Base-by-base conservation (phyloP, 495 filamentous ascomycete genomes). In the Viridothelium virens region DNA sequence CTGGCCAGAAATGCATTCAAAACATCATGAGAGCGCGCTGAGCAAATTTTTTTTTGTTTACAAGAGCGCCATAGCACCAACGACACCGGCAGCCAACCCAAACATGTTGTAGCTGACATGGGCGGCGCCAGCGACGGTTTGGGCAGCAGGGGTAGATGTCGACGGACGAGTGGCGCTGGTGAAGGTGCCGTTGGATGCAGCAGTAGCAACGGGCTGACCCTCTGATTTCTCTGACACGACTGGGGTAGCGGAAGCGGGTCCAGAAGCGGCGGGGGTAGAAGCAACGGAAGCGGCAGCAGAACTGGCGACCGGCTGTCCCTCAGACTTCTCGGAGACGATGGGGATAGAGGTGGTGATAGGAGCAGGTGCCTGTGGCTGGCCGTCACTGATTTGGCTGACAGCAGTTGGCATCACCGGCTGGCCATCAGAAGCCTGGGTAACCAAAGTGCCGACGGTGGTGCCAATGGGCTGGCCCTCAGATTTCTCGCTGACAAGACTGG, bases 231-330 rank as follows among this genome's bases (percentile, higher is more conserved):
- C 53, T 0, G 53, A 59, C 25, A 59, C 53, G 53, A 59, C 14
- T 3, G 53, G 53, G 3, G 53, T 31, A 18, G 53, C 33, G n/a
- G 63, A 65, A 18, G 61, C 50, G 12, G 64, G n/a, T 16, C 18
- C 48, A 41, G 64, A 31, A 36, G 53, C 33, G 18, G 1, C 31
- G 56, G 56, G 12, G 46, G 46, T 12, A 18, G 46, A 50, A 18
- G 18, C 46, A 18, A 50, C 36, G 46, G 46, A 18, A 18, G 12
- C 46, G 56, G 56, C 56, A 46, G 37, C 56, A 38, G 59, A 38
- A 36, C 41, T 62, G 64, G 69, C 69, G 61, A 70, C 62, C 18
- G 66, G 6, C 63, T 75, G 68, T 66, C 77, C 74, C 65, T 78
- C 76, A 16, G 67, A 34, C 44, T 64, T 68, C 56, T 69, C 47